Conservation (phyloP, 2,329 filamentous ascomycete species). For the Xylariales sp. region DNA sequence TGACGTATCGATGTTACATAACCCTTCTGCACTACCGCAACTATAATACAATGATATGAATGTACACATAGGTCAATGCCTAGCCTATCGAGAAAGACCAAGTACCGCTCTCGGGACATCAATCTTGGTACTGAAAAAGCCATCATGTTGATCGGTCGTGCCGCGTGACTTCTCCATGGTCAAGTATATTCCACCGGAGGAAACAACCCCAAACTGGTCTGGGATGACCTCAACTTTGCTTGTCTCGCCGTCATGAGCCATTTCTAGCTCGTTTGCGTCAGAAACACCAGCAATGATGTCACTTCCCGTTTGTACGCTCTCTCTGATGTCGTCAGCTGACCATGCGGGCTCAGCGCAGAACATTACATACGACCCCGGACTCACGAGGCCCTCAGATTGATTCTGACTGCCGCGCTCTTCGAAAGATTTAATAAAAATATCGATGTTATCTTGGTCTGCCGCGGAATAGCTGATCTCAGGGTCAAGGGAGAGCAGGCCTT, state of each 20-base stretch:
- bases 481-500: constrained; percentile 74
- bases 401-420: constrained; percentile 24
- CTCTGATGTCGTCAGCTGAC: neutral
- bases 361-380: constrained; percentile 60
- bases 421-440: constrained; percentile 49
- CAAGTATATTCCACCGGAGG: constrained; percentile 55
- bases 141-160: constrained; percentile 5
- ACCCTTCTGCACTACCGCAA: too few relatives aligned
- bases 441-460: constrained; percentile 46
- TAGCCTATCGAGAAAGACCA: neutral
- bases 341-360: constrained; percentile 50
- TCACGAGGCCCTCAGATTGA: constrained; percentile 51
- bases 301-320: neutral
- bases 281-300: constrained; percentile 16
- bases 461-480: constrained; percentile 55
- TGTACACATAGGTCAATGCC: too few relatives aligned
- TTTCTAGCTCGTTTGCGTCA: constrained; percentile 11
- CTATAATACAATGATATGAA: too few relatives aligned
- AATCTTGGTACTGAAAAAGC: constrained; percentile 21
- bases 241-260: constrained; percentile 11
- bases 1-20: too few relatives aligned
- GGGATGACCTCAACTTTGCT: constrained; percentile 20
- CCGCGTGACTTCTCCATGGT: neutral
- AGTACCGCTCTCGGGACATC: constrained; percentile 20
- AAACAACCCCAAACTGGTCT: constrained; percentile 58